Percentiles rank a stretch among this genome's conserved stretches.
phyloP scores from a whole-genome alignment of 192 early-diverging fungal genomes.

The Rhizophagus sp. region DNA sequence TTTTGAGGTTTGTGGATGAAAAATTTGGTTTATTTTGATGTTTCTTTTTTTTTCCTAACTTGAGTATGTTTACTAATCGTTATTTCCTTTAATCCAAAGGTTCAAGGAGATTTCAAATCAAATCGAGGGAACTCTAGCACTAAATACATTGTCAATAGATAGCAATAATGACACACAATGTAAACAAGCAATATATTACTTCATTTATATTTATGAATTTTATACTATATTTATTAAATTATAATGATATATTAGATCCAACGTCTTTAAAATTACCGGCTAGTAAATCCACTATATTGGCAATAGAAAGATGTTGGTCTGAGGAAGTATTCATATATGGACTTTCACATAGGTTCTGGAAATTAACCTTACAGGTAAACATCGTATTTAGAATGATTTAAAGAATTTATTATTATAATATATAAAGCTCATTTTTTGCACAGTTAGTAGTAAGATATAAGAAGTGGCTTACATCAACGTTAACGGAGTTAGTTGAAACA shows the following conservation, averaged over 20 bases:
- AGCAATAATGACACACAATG: slow-evolving; percentile 4
- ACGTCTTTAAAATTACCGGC: slow-evolving; percentile 41
- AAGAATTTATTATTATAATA: slow-evolving; percentile 1
- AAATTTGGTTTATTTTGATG: too few species aligned
- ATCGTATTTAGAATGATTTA: slow-evolving; percentile 9
- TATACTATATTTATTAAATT: neutral
- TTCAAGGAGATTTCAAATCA: slow-evolving; percentile 49
- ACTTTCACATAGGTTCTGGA: slow-evolving; percentile 62
- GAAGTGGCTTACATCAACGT: neutral
- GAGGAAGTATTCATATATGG: slow-evolving; percentile 58
- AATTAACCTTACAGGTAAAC: slow-evolving; percentile 57
- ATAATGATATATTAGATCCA: neutral
- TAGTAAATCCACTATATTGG: slow-evolving; percentile 48
- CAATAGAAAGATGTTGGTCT: slow-evolving; percentile 60
- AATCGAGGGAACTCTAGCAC: slow-evolving; percentile 43
- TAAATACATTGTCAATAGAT: slow-evolving; percentile 12
- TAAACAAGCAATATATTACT: neutral
- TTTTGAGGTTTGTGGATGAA: slow-evolving; percentile 14
- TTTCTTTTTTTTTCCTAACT: too few species aligned
- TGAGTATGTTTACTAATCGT: neutral
- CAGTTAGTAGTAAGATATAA: slow-evolving; percentile 31
- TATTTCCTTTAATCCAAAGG: slow-evolving; percentile 21
- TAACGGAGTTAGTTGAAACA: neutral
- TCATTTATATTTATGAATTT: neutral
- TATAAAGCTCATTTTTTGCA: slow-evolving; percentile 24